Percentiles rank a stretch among this genome's conserved stretches.
Conservation (phyloP, 768 basidiomycete genomes). For the Termitomyces sp. region DNA sequence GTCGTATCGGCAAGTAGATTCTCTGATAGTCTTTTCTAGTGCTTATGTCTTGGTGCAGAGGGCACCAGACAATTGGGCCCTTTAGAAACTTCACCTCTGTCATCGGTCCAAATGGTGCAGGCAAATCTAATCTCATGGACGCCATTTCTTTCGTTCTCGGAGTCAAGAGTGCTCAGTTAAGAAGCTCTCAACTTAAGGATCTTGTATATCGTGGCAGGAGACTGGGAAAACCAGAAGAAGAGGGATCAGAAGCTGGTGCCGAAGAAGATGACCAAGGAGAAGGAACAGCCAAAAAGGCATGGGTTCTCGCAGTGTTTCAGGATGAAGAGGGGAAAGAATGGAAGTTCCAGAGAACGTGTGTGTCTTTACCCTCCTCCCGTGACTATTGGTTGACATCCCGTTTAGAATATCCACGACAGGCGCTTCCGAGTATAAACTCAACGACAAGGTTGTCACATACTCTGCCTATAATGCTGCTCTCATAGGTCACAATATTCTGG, state of each 20-base stretch:
- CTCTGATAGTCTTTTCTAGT: neutral
- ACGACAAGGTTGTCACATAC: constrained; percentile 77
- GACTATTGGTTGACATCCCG: neutral
- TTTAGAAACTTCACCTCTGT: constrained; percentile 93
- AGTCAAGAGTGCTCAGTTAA: constrained; percentile 87
- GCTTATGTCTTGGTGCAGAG: constrained; percentile 29
- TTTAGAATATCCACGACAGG: constrained; percentile 82
- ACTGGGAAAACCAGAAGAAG: constrained; percentile 46
- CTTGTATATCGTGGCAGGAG: constrained; percentile 89
- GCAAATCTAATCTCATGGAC: constrained; percentile 99
- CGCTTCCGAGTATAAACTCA: constrained; percentile 86
- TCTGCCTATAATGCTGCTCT: constrained; percentile 86
- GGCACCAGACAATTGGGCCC: constrained; percentile 83
- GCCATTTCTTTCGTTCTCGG: constrained; percentile 99
- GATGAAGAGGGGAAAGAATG: constrained; percentile 78
- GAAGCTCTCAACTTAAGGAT: constrained; percentile 92
- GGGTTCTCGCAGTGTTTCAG: constrained; percentile 89
- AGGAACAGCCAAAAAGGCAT: constrained; percentile 86
- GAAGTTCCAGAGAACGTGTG: constrained; percentile 89
- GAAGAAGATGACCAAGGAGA: constrained; percentile 60
- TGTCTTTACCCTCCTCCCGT: constrained; percentile 13
- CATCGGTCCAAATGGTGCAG: constrained; percentile 98
- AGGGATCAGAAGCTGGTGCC: constrained; percentile 37
- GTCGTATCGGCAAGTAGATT: constrained; percentile 61
- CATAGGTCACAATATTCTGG: constrained; percentile 87